Evolutionary conservation across 2,329 filamentous ascomycete species (phyloP).

Genomic region (Cryphonectria naterciae): DNA sequence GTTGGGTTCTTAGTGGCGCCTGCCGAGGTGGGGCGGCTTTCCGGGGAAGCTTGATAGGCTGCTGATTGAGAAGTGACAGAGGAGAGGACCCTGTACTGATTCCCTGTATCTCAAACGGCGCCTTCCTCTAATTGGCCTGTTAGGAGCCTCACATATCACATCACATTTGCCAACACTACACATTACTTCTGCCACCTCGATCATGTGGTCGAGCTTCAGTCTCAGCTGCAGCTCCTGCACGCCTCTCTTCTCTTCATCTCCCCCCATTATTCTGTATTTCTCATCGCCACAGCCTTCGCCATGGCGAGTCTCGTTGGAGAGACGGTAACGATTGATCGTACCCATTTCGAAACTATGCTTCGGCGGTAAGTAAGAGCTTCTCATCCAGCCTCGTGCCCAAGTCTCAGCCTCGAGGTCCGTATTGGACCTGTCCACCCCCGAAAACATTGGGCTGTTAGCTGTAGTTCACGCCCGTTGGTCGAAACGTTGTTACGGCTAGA

Average conservation of each 20-base stretch:
- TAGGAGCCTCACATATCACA: constrained; percentile 8
- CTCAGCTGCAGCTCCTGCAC: not conserved
- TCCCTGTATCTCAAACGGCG: not conserved
- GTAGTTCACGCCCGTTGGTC: not conserved
- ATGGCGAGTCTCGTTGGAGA: constrained; percentile 22
- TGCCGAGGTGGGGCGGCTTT: not conserved
- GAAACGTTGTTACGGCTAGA: not conserved
- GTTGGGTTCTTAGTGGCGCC: not conserved
- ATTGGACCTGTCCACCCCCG: not conserved
- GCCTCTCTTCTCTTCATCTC: not conserved
- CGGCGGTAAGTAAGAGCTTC: constrained; percentile 55
- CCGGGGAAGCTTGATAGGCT: not conserved
- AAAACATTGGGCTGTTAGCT: not conserved
- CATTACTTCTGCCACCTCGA: not conserved
- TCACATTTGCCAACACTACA: constrained; percentile 1
- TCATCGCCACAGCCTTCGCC: constrained; percentile 7
- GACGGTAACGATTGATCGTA: constrained; percentile 60
- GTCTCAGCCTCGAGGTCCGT: constrained; percentile 15
- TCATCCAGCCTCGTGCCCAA: constrained; percentile 6
- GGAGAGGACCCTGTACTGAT: not conserved
- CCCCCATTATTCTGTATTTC: not conserved
- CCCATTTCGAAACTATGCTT: constrained; percentile 64
- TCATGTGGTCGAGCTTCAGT: not conserved
- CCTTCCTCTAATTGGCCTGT: constrained; percentile 13
- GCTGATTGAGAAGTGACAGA: not conserved